Conservation (phyloP, 163 green algal species). For the Scenedesmus sp. region DNA sequence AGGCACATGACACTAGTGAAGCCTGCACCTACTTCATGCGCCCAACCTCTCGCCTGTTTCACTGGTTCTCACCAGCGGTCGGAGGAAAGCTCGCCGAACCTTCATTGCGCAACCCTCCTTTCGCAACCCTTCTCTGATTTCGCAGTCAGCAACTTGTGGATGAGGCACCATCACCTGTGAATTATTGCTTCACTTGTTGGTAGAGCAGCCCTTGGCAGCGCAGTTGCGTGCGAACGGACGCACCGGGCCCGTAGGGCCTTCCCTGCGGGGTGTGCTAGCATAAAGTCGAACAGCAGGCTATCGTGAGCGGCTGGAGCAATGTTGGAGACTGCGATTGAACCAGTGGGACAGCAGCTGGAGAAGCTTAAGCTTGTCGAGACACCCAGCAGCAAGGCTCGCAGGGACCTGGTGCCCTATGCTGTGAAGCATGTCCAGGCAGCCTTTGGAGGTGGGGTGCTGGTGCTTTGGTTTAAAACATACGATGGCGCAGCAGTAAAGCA, state of each 20-base stretch:
- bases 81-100: not conserved
- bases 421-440: constrained; percentile 43
- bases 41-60: not conserved
- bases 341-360: constrained; percentile 13
- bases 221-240: not conserved
- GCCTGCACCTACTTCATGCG: not conserved
- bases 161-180: not conserved
- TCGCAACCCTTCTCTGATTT: not conserved
- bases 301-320: not conserved
- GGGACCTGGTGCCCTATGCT: not conserved
- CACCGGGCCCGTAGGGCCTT: not conserved
- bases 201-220: not conserved
- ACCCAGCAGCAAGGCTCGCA: not conserved
- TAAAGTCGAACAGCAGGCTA: not conserved
- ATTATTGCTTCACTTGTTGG: not conserved
- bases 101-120: not conserved
- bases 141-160: not conserved
- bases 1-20: not conserved
- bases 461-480: not conserved
- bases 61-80: not conserved
- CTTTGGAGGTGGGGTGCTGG: constrained; percentile 36
- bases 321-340: not conserved
- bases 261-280: not conserved
- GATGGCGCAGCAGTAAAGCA: no score
- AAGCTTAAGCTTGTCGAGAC: not conserved